Evolutionary conservation across 331 rosid genomes (phyloP).

Genomic region (Spiraea crenata): DNA sequence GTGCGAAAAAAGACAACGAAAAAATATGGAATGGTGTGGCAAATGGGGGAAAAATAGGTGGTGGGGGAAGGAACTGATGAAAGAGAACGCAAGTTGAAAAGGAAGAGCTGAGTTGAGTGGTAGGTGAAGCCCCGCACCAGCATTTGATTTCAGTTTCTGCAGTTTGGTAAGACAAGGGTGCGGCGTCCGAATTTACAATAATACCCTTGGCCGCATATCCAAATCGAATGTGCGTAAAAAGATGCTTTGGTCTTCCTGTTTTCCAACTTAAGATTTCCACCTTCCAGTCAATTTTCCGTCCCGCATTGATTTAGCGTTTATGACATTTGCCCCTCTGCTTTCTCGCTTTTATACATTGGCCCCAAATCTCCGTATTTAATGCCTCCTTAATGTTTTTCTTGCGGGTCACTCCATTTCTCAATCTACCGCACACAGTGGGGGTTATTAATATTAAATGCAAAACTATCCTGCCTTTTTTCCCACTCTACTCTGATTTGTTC

Average conservation of each 20-base stretch:
- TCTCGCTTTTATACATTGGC: neutral
- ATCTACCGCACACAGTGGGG: no score
- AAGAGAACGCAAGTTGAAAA: neutral
- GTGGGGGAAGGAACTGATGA: neutral
- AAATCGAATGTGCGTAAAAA: conserved; percentile 1
- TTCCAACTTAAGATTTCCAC: neutral
- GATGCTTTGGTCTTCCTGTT: neutral
- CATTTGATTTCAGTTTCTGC: neutral
- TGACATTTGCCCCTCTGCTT: neutral
- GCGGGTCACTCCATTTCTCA: no score
- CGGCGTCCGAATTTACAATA: conserved; percentile 4
- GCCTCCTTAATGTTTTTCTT: no score
- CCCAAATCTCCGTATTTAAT: neutral
- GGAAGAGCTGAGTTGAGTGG: neutral
- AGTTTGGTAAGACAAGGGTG: conserved; percentile 17
- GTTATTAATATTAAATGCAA: no score
- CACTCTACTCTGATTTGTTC: no score
- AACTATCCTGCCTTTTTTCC: no score
- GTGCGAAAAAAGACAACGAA: no score
- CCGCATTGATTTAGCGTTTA: neutral
- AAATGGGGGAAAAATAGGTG: no score
- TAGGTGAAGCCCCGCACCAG: conserved; percentile 7
- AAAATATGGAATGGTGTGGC: no score
- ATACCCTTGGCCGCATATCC: conserved; percentile 15
- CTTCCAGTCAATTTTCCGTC: conserved; percentile 3